A percentile compares a stretch with the other conserved stretches of the same genome.
phyloP scores from a whole-genome alignment of 2,329 filamentous ascomycete species.

The Zymoseptoria ardabiliae region DNA sequence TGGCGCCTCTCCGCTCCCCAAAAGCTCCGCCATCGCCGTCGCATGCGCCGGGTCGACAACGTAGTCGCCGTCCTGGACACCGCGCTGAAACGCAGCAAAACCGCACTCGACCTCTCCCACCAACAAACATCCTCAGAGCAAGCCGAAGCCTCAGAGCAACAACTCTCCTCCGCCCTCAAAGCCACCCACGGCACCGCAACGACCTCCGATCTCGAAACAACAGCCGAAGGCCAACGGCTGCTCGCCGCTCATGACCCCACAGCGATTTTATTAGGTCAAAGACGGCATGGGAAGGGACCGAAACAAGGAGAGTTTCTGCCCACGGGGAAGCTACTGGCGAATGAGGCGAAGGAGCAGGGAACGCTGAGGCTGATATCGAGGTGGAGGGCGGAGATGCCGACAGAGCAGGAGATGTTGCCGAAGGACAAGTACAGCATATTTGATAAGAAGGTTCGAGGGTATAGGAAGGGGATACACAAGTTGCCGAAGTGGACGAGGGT shows the following conservation, averaged over 20 bases:
- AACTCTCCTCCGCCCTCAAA: slow-evolving; percentile 3
- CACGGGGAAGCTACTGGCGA: slow-evolving; percentile 13
- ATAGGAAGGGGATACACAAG: slow-evolving; percentile 92
- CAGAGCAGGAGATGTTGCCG: slow-evolving; percentile 89
- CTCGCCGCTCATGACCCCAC: slow-evolving; percentile 8
- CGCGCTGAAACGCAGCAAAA: slow-evolving; percentile 22
- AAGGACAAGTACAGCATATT: slow-evolving; percentile 98
- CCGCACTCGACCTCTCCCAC: slow-evolving; percentile 2
- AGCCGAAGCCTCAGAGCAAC: slow-evolving; percentile 4
- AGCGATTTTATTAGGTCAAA: not conserved
- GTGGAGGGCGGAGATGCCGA: slow-evolving; percentile 96
- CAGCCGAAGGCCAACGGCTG: slow-evolving; percentile 28
- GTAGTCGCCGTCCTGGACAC: slow-evolving; percentile 77
- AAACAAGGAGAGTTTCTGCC: slow-evolving; percentile 23
- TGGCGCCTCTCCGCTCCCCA: slow-evolving; percentile 91
- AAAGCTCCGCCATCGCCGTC: slow-evolving; percentile 77
- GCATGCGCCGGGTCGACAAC: slow-evolving; percentile 75
- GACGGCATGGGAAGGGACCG: slow-evolving; percentile 28
- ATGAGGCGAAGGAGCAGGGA: slow-evolving; percentile 37
- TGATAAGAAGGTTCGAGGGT: slow-evolving; percentile 89
- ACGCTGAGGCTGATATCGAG: slow-evolving; percentile 69
- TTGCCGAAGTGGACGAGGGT: slow-evolving; percentile 80
- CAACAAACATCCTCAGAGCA: slow-evolving; percentile 3
- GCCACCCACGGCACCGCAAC: slow-evolving; percentile 15
- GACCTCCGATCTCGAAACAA: slow-evolving; percentile 21